Percentiles rank a stretch among this genome's conserved stretches.
phyloP scores from a whole-genome alignment of 345 rosid species.

The Citrus sinensis region DVS_A1.0 CM039168.1:29747501-29748000 shows the following conservation, averaged over 20 bases:
- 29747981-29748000: slow-evolving; percentile 72
- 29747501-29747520: slow-evolving; percentile 35
- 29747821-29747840: slow-evolving; percentile 16
- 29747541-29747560: slow-evolving; percentile 88
- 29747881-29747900: slow-evolving; percentile 48
- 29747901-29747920: slow-evolving; percentile 89
- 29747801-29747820: slow-evolving; percentile 61
- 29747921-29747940: slow-evolving; percentile 90
- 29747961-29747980: slow-evolving; percentile 82
- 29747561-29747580: slow-evolving; percentile 87
- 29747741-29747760: slow-evolving; percentile 93
- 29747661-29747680: slow-evolving; percentile 4
- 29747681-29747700: slow-evolving; percentile 80
- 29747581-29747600: slow-evolving; percentile 98
- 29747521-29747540: slow-evolving; percentile 99
- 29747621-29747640: slow-evolving; percentile 4
- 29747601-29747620: slow-evolving; percentile 62
- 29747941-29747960: slow-evolving; percentile 76
- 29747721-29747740: slow-evolving; percentile 98
- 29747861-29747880: slow-evolving; percentile 9
- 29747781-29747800: slow-evolving; percentile 99
- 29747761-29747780: slow-evolving; percentile 92
- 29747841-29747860: not conserved
- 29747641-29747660: not conserved
- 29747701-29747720: slow-evolving; percentile 96